Percentiles rank a stretch among this genome's conserved stretches.
Conservation (phyloP, 164 flowering plant species). For the Dillenia suffruticosa region DNA sequence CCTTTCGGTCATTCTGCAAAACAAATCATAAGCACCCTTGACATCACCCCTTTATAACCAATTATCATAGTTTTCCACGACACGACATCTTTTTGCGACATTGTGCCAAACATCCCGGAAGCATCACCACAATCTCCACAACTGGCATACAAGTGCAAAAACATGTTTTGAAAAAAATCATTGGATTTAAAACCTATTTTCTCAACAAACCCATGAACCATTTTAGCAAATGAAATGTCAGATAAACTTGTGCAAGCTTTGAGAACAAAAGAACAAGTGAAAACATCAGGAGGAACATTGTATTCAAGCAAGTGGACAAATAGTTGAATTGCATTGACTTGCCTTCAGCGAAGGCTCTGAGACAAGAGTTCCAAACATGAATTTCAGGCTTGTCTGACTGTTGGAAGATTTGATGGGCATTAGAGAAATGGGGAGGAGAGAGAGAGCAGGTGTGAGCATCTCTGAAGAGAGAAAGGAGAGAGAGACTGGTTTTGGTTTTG, state of each 20-base stretch:
- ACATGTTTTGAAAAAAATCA: conserved; percentile 44
- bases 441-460: conserved; percentile 46
- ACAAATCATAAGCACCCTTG: conserved; percentile 40
- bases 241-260: conserved; percentile 45
- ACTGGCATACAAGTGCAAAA: conserved; percentile 51
- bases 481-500: conserved; percentile 39
- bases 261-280: conserved; percentile 60
- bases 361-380: conserved; percentile 48
- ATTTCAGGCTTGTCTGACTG: conserved; percentile 20
- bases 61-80: conserved; percentile 64
- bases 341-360: conserved; percentile 46
- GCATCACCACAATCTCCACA: conserved; percentile 42
- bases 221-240: conserved; percentile 36
- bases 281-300: conserved; percentile 37
- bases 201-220: conserved; percentile 51
- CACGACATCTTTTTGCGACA: conserved; percentile 54
- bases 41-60: conserved; percentile 41
- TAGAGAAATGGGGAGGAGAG: conserved; percentile 23
- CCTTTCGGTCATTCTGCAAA: conserved; percentile 50
- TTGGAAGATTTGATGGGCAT: conserved; percentile 39
- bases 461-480: conserved; percentile 43
- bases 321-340: conserved; percentile 41
- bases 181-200: conserved; percentile 57
- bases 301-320: conserved; percentile 30
- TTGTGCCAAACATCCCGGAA: conserved; percentile 42